Evolutionary conservation across 495 filamentous ascomycete genomes (phyloP).

Genomic region (Neurospora sp.): DNA sequence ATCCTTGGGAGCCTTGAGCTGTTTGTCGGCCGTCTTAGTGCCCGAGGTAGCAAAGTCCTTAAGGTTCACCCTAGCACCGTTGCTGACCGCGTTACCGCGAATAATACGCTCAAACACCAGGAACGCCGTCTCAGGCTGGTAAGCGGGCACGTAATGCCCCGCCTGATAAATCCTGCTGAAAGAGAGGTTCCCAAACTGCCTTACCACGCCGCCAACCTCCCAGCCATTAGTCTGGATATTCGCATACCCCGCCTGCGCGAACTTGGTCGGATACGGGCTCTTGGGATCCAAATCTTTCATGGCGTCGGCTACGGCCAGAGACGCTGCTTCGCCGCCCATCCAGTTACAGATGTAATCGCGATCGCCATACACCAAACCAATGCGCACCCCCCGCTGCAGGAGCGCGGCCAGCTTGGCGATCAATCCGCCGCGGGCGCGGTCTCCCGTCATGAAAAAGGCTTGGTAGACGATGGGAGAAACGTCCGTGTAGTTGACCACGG

Average conservation of each 20-base stretch:
- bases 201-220: slow-evolving; percentile 53
- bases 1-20: slow-evolving; percentile 30
- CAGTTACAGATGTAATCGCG: slow-evolving; percentile 62
- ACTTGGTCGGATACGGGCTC: slow-evolving; percentile 20
- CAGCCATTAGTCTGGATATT: slow-evolving; percentile 40
- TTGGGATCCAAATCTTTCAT: not conserved
- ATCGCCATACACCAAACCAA: slow-evolving; percentile 59
- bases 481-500: slow-evolving; percentile 57
- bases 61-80: slow-evolving; percentile 42
- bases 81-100: slow-evolving; percentile 48
- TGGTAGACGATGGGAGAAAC: slow-evolving; percentile 36
- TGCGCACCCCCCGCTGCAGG: slow-evolving; percentile 48
- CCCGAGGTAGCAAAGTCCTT: slow-evolving; percentile 45
- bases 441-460: slow-evolving; percentile 45
- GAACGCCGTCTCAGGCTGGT: slow-evolving; percentile 56
- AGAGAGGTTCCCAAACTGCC: slow-evolving; percentile 58
- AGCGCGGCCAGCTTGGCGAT: slow-evolving; percentile 42
- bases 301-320: slow-evolving; percentile 40
- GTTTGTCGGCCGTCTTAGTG: slow-evolving; percentile 35
- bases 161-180: slow-evolving; percentile 62
- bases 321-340: slow-evolving; percentile 53
- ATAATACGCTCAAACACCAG: slow-evolving; percentile 58
- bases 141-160: slow-evolving; percentile 63
- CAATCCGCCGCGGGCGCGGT: slow-evolving; percentile 37
- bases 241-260: slow-evolving; percentile 41